phyloP scores from a whole-genome alignment of 169 alveolate species.

The Plasmodium vinckei region DNA sequence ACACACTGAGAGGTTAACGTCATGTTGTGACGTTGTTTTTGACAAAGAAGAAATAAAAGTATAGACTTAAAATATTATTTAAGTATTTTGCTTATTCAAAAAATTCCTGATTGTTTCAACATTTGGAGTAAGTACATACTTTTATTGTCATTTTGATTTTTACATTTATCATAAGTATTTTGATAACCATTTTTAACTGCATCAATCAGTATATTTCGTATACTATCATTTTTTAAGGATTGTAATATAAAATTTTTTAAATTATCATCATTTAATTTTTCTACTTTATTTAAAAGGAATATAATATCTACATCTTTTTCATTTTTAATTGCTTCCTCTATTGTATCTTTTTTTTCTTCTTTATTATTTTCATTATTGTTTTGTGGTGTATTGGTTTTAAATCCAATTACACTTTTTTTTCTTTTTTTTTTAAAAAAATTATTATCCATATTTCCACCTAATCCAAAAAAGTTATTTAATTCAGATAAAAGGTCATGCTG shows the following conservation, averaged over 20 bases:
- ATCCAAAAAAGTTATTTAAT: slow-evolving; percentile 65
- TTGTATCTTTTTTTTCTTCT: not conserved
- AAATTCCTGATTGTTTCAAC: slow-evolving; percentile 68
- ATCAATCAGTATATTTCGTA: slow-evolving; percentile 55
- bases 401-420: slow-evolving; percentile 70
- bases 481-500: slow-evolving; percentile 62
- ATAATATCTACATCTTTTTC: slow-evolving; percentile 72
- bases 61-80: too few relatives aligned
- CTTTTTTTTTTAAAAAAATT: slow-evolving; percentile 32
- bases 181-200: slow-evolving; percentile 73
- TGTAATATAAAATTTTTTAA: slow-evolving; percentile 72
- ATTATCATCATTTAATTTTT: slow-evolving; percentile 59
- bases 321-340: slow-evolving; percentile 54
- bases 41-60: too few relatives aligned
- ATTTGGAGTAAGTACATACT: slow-evolving; percentile 70
- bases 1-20: too few relatives aligned
- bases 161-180: slow-evolving; percentile 48
- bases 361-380: not conserved
- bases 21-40: too few relatives aligned
- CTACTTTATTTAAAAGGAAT: slow-evolving; percentile 49
- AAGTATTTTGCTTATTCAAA: not conserved
- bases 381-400: slow-evolving; percentile 52
- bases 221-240: slow-evolving; percentile 57
- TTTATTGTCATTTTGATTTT: slow-evolving; percentile 57
- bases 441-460: slow-evolving; percentile 51